Evolutionary conservation across 2,329 filamentous ascomycete genomes (phyloP), one percentile per base, ranked within the genome.

Genomic region (Colletotrichum tabaci): DNA sequence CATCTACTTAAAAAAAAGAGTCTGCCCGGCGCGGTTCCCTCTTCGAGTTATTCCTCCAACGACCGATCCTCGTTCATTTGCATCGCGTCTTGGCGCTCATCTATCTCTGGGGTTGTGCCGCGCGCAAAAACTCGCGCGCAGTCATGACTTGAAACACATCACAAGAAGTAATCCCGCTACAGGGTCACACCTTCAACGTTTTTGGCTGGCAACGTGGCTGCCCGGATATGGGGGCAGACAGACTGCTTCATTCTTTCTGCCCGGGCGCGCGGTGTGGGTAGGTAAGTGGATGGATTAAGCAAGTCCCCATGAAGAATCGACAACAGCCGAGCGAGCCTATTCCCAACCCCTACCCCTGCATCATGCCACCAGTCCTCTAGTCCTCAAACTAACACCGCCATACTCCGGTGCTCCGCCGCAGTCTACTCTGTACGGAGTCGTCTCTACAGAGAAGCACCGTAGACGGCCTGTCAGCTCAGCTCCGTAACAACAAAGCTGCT

Each of bases 41-140:
- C 5, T 18, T 68, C 6, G 15, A 72, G 53, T 64, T 72, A 67
- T 72, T 72, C 69, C 69, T 72, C 69, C 65, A 72, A 72, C 60
- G 13, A 47, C 40, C n/a, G 46, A 15, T 30, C 21, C 18, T 26
- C 23, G 23, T 60, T 69, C 52, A 72, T 64, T 44, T 56, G n/a
- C 18, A 53, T 18, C 18, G 26, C 5, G 2, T 13, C 69, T 64
- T 69, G 65, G 69, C 69, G 46, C 40, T 69, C 58, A 55, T 68
- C 53, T 69, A 60, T 60, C 60, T 64, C 65, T 56, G 47, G 40
- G 30, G 23, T 35, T 10, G 30, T 60, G 65, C 40, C 65, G 58
- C 58, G 52, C 68, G 64, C 57, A 60, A 38, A 38, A 49, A 30
- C 42, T 40, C 26, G 47, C 46, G 21, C 46, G 40, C 13, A n/a